A percentile compares a stretch with the other conserved stretches of the same genome.
Conservation (phyloP, 257 asterid species). For the Fraxinus americana region DNA sequence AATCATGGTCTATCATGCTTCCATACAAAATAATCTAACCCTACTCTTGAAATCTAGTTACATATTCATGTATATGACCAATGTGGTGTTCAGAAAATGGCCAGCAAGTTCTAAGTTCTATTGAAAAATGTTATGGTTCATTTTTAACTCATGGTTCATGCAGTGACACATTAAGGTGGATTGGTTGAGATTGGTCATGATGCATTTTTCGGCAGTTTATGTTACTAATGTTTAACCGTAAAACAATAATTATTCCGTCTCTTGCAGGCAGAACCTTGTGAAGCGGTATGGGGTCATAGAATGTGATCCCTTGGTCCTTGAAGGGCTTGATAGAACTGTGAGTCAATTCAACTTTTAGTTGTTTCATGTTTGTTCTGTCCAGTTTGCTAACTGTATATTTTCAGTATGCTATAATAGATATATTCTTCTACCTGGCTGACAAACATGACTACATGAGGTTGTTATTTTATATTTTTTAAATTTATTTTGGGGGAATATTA, state of each 20-base stretch:
- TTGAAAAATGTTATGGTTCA: slow-evolving; percentile 1
- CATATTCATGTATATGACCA: not conserved
- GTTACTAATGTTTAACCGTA: not conserved
- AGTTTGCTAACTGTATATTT: slow-evolving; percentile 12
- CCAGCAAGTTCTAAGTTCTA: slow-evolving; percentile 6
- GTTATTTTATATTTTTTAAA: slow-evolving; percentile 1
- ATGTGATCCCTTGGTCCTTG: slow-evolving; percentile 85
- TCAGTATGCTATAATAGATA: slow-evolving; percentile 1
- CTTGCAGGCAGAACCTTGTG: slow-evolving; percentile 64
- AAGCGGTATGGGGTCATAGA: slow-evolving; percentile 89
- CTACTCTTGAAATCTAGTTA: slow-evolving; percentile 6
- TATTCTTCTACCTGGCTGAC: slow-evolving; percentile 13
- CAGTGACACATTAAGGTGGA: not conserved
- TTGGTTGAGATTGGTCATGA: not conserved
- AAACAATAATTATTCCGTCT: slow-evolving; percentile 24
- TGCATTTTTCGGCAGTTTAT: not conserved
- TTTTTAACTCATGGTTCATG: slow-evolving; percentile 1
- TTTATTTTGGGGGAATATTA: not conserved
- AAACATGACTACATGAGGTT: not conserved
- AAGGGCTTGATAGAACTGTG: slow-evolving; percentile 84
- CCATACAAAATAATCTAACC: not conserved
- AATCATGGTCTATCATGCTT: slow-evolving; percentile 8
- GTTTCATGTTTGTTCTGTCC: slow-evolving; percentile 16
- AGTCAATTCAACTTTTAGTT: slow-evolving; percentile 35
- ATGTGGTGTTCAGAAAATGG: not conserved